phyloP scores from a whole-genome alignment of 1,139 yeast genomes.

The Magnusiomyces paraingens region DNA sequence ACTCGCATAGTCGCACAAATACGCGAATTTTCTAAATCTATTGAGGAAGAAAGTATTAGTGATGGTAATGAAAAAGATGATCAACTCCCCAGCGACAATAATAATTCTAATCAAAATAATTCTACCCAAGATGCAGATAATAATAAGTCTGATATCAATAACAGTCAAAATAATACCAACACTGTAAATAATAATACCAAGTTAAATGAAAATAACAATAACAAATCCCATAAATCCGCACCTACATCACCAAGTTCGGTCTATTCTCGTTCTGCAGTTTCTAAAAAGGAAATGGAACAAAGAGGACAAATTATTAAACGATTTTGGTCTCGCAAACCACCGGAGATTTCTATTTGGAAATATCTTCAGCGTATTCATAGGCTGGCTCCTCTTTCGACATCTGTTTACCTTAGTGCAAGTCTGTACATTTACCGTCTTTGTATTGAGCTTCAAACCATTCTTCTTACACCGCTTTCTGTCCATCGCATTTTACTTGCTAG shows the following conservation, averaged over 20 bases:
- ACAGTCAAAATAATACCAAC: background rate
- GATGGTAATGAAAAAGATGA: background rate
- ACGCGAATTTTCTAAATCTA: too few species aligned
- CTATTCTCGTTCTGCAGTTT: background rate
- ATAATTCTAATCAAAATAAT: background rate
- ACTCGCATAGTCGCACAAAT: background rate
- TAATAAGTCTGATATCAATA: background rate
- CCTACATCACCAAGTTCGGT: background rate
- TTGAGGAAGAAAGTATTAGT: too few species aligned
- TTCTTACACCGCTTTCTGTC: constrained; percentile 38
- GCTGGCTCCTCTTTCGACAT: constrained; percentile 40
- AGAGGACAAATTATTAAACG: constrained; percentile 23
- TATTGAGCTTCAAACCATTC: constrained; percentile 30
- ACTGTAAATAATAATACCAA: background rate
- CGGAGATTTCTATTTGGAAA: constrained; percentile 32
- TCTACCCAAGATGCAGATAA: background rate
- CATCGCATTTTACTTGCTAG: constrained; percentile 47
- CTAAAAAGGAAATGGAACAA: background rate
- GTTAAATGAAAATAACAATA: background rate
- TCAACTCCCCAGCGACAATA: background rate
- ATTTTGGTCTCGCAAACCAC: constrained; percentile 37
- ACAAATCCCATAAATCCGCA: background rate
- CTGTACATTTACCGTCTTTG: constrained; percentile 35
- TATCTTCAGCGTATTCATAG: constrained; percentile 39
- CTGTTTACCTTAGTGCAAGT: constrained; percentile 39